These are phyloP conservation scores for Acanthamoeba royreba DNA, from an alignment of 208 protist genomes.

Conservation along the genomic window DNA sequence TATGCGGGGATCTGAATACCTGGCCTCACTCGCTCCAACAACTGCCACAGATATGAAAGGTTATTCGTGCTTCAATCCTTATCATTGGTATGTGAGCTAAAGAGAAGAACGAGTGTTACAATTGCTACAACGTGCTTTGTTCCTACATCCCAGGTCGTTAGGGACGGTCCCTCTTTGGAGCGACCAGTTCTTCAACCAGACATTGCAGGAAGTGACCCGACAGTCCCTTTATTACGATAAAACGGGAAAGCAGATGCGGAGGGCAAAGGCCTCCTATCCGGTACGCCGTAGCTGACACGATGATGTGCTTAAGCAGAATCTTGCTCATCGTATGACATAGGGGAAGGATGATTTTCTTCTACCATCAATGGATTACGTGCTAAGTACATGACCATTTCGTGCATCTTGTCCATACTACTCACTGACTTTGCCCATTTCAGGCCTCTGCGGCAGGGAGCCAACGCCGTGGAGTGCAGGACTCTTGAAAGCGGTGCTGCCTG, in stretches of 20 bases:
- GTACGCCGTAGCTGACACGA: too few species aligned
- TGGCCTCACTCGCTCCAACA: not conserved
- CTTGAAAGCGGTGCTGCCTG: not conserved
- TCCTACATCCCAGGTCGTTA: not conserved
- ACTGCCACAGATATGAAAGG: not conserved
- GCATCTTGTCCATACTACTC: not conserved
- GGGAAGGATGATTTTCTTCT: not conserved
- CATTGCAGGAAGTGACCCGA: not conserved
- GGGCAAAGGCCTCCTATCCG: not conserved
- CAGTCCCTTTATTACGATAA: not conserved
- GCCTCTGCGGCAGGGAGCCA: not conserved
- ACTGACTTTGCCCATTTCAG: not conserved
- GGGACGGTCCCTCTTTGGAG: not conserved
- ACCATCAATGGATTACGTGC: not conserved
- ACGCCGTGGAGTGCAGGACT: not conserved
- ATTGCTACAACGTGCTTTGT: not conserved
- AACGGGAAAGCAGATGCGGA: not conserved
- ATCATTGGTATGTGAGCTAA: not conserved
- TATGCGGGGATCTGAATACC: not conserved
- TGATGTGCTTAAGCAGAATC: too few species aligned
- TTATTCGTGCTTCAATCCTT: not conserved
- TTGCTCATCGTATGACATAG: not conserved
- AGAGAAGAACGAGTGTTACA: not conserved
- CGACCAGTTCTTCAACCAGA: not conserved
- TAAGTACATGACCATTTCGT: not conserved